These are phyloP conservation scores for Canavalia gladiata DNA, from an alignment of 306 rosid genomes.

Conservation along the genomic window DNA sequence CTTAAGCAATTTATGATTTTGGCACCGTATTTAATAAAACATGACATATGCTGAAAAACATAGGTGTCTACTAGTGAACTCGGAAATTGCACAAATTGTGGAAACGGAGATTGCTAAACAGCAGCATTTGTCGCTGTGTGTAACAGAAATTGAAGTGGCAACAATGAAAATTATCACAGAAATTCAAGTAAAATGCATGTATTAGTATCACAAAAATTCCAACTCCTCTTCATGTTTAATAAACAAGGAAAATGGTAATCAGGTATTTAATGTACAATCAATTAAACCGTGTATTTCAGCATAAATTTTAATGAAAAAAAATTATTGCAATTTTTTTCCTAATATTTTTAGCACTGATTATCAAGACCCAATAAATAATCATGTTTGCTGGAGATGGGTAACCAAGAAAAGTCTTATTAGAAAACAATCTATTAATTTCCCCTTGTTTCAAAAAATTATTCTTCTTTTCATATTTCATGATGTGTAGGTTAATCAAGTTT, in stretches of 20 bases:
- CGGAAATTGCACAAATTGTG: conserved; percentile 34
- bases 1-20: conserved; percentile 9
- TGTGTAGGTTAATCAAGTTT: background rate
- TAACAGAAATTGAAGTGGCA: conserved; percentile 1
- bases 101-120: conserved; percentile 1
- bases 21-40: background rate
- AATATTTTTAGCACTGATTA: too few relatives aligned
- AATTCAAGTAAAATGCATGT: conserved; percentile 32
- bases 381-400: conserved; percentile 18
- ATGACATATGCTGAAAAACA: conserved; percentile 14
- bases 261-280: too few relatives aligned
- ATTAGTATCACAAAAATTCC: background rate
- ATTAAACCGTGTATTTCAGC: too few relatives aligned
- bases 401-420: background rate
- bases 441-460: background rate
- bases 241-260: background rate
- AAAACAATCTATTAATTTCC: background rate
- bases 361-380: background rate
- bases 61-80: background rate
- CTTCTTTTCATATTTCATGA: conserved; percentile 16
- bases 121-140: background rate
- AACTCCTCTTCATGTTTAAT: background rate
- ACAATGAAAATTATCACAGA: conserved; percentile 23
- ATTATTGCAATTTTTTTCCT: too few relatives aligned
- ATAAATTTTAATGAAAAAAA: too few relatives aligned